phyloP scores from a whole-genome alignment of 1,284 basidiomycete species.

The Cutaneotrichosporon sp. region DNA sequence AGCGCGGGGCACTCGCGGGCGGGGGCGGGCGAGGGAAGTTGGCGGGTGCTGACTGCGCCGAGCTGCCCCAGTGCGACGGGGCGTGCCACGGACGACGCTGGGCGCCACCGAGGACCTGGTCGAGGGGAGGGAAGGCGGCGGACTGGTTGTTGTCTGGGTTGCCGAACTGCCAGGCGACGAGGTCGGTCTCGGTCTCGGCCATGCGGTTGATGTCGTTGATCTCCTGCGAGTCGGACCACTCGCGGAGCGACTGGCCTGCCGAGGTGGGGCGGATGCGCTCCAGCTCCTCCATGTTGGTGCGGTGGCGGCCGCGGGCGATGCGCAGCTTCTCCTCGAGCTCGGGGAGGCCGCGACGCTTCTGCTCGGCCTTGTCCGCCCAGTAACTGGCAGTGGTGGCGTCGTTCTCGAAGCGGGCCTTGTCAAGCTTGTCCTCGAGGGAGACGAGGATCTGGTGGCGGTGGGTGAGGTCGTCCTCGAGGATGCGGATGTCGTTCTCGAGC shows the following conservation, averaged over 20 bases:
- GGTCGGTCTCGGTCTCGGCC: slow-evolving; percentile 36
- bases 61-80: slow-evolving; percentile 10
- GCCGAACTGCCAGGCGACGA: slow-evolving; percentile 43
- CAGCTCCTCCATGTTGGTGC: slow-evolving; percentile 33
- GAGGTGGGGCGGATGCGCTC: slow-evolving; percentile 19
- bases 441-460: slow-evolving; percentile 37
- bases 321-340: slow-evolving; percentile 31
- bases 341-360: slow-evolving; percentile 39
- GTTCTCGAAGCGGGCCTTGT: slow-evolving; percentile 25
- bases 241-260: slow-evolving; percentile 27
- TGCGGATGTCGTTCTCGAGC: slow-evolving; percentile 31
- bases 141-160: slow-evolving; percentile 14
- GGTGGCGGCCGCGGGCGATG: slow-evolving; percentile 25
- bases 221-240: slow-evolving; percentile 30
- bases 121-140: slow-evolving; percentile 44
- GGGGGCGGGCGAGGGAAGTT: slow-evolving; percentile 3
- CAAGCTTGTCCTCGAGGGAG: slow-evolving; percentile 42
- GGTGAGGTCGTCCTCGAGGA: slow-evolving; percentile 36
- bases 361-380: slow-evolving; percentile 42
- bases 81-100: slow-evolving; percentile 8
- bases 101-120: slow-evolving; percentile 28
- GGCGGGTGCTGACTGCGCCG: neutral
- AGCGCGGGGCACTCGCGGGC: slow-evolving; percentile 1
- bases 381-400: slow-evolving; percentile 39
- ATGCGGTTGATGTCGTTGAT: slow-evolving; percentile 14